Evolutionary conservation across 202 grass and related monocot genomes (phyloP), one percentile per base, ranked within the genome.

Genomic region (Hordeum pubiflorum): DNA sequence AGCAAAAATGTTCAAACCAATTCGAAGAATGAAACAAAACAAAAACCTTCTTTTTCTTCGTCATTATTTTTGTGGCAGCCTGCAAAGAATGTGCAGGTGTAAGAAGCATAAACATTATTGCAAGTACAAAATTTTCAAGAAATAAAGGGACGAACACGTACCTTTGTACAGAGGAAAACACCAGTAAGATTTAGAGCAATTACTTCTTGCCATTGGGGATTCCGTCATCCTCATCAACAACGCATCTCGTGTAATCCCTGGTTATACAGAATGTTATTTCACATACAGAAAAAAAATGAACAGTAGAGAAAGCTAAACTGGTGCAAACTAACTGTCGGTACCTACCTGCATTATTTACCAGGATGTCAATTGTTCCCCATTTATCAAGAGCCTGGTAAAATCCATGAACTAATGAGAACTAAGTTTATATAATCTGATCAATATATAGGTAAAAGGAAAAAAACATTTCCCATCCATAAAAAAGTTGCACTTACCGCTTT

Each of bases 151-250:
- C 38, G 14, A 6, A 81, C 54, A 72, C 43, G 31, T 37, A 99
- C 96, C 87, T 99, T 90, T 69, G 96, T 99, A 67, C 96, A 99
- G 31, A 99, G 87, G 78, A 99, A 99, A 43, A 96, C 89, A 44
- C 96, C 96, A 17, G 96, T 99, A 86, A 99, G 90, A 85, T 99
- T 99, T 50, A 99, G 84, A 77, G 93, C 96, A 84, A 99, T 96
- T 71, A 99, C 96, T 72, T 99, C 96, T 86, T 96, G 90, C 96
- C 96, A 99, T 80, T 99, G 96, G 32, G 89, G 89, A 82, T 96
- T 88, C 93, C 83, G 96, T 99, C 96, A 99, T 99, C 82, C 96
- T 88, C 90, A 99, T 99, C 74, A 99, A 87, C 77, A 99, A 84
- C 46, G 92, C 91, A 41, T 99, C 96, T 34, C 91, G 76, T 69